phyloP scores from a whole-genome alignment of 345 rosid species.

The Lenwebbia sp. region DNA sequence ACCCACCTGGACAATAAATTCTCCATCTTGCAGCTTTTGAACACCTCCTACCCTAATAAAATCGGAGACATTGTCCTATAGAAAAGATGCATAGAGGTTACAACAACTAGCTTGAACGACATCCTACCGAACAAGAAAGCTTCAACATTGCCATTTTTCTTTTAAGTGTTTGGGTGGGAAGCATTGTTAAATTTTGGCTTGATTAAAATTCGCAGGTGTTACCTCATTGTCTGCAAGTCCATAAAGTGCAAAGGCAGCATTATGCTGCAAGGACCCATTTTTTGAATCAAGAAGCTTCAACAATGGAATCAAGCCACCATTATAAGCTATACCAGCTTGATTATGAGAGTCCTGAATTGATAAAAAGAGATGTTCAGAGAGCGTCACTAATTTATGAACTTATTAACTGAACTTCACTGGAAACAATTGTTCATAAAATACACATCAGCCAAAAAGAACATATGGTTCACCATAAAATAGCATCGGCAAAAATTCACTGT shows the following conservation, averaged over 20 bases:
- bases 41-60: slow-evolving; percentile 97
- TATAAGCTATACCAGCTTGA: slow-evolving; percentile 95
- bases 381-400: neutral
- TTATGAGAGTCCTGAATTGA: slow-evolving; percentile 70
- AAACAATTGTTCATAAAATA: neutral
- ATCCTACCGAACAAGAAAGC: neutral
- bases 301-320: slow-evolving; percentile 84
- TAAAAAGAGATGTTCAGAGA: neutral
- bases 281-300: slow-evolving; percentile 93
- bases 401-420: neutral
- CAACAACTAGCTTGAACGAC: neutral
- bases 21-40: slow-evolving; percentile 95
- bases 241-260: slow-evolving; percentile 98
- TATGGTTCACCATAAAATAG: neutral
- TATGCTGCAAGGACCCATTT: slow-evolving; percentile 96
- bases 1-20: slow-evolving; percentile 12
- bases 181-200: neutral
- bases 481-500: neutral
- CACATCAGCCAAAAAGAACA: neutral
- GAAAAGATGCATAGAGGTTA: neutral
- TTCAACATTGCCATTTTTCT: neutral
- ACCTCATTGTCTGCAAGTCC: slow-evolving; percentile 99
- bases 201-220: neutral
- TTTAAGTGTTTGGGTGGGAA: neutral
- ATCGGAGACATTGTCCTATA: slow-evolving; percentile 88